These are phyloP conservation scores for Pontederia crassipes DNA, from an alignment of 176 grass and related monocot species.

Conservation along the genomic window DNA sequence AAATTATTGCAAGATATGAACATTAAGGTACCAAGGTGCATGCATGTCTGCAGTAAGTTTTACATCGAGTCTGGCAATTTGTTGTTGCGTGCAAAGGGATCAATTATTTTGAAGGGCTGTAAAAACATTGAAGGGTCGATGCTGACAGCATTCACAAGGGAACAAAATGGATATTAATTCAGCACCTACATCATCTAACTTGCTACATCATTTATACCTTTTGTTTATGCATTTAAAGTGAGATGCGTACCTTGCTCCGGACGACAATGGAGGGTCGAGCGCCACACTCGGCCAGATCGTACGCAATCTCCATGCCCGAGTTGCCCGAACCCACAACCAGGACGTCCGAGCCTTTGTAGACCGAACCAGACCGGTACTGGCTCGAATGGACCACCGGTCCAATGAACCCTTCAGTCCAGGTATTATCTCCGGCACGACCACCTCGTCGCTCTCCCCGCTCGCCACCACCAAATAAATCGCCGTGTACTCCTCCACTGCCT, in stretches of 20 bases:
- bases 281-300: slow-evolving; percentile 44
- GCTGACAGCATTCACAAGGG: background rate
- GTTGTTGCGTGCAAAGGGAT: background rate
- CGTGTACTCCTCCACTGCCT: slow-evolving; percentile 25
- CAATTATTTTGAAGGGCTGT: background rate
- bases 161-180: too few species aligned
- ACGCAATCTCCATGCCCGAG: slow-evolving; percentile 87
- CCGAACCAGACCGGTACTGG: slow-evolving; percentile 29
- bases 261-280: slow-evolving; percentile 46
- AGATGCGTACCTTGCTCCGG: slow-evolving; percentile 28
- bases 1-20: background rate
- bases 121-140: background rate
- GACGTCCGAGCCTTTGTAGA: slow-evolving; percentile 39
- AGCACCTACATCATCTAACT: too few species aligned
- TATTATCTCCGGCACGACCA: slow-evolving; percentile 56
- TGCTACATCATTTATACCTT: background rate
- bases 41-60: too few species aligned
- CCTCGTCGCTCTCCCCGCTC: slow-evolving; percentile 58
- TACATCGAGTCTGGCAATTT: too few species aligned
- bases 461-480: slow-evolving; percentile 54
- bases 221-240: background rate
- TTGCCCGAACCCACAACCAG: slow-evolving; percentile 77
- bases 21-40: too few species aligned
- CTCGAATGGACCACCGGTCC: slow-evolving; percentile 46
- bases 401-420: slow-evolving; percentile 38